Percentiles rank a stretch among this genome's conserved stretches.
phyloP scores from a whole-genome alignment of 805 yeast species.

The Yarrowia keelungensis region DNA sequence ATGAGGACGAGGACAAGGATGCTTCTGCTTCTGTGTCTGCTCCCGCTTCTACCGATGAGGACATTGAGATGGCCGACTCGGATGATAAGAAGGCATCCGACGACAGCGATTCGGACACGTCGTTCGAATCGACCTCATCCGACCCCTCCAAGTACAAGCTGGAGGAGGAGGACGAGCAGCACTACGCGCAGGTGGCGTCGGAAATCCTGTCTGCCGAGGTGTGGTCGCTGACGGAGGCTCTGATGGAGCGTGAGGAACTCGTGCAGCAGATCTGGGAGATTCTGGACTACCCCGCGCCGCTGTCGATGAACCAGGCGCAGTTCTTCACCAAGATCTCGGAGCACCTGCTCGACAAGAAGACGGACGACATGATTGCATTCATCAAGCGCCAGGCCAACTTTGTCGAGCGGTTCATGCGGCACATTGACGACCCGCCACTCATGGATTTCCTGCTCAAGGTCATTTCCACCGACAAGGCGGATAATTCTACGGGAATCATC shows the following conservation, averaged over 20 bases:
- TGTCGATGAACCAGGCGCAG: constrained; percentile 79
- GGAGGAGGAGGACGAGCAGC: constrained; percentile 46
- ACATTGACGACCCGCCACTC: constrained; percentile 89
- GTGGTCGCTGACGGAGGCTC: constrained; percentile 90
- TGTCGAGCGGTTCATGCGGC: constrained; percentile 80
- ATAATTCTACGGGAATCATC: constrained; percentile 84
- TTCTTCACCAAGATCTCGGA: constrained; percentile 92
- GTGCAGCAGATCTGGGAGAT: constrained; percentile 80
- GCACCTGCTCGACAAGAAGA: constrained; percentile 85
- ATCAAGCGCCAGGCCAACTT: constrained; percentile 70
- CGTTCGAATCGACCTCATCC: constrained; percentile 49
- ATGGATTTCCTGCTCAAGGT: constrained; percentile 92
- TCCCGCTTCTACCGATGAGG: not conserved
- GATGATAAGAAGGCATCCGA: constrained; percentile 22
- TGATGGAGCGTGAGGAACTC: constrained; percentile 74
- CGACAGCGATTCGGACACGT: constrained; percentile 38
- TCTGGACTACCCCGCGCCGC: constrained; percentile 69
- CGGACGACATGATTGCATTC: constrained; percentile 76
- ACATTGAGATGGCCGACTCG: constrained; percentile 8
- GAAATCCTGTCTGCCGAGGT: constrained; percentile 91
- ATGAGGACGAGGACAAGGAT: not conserved
- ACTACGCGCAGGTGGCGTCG: constrained; percentile 70
- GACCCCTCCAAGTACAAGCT: constrained; percentile 43
- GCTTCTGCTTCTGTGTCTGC: too few species aligned
- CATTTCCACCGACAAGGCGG: constrained; percentile 91